A percentile compares a stretch with the other conserved stretches of the same genome.
Conservation (phyloP, 257 asterid genomes). For the Nicotiana tabacum region DNA sequence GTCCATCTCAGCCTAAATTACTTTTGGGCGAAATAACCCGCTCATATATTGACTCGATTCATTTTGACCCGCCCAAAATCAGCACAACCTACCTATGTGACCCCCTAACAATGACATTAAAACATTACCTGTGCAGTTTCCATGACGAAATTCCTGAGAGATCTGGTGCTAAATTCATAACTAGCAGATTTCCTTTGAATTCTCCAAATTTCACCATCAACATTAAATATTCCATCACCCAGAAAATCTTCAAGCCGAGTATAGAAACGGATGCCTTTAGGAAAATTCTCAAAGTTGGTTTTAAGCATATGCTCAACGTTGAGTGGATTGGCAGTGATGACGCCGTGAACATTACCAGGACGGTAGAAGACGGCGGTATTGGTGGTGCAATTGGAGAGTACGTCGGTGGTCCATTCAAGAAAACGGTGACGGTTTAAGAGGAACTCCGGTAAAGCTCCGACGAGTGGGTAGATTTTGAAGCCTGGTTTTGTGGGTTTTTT, state of each 20-base stretch:
- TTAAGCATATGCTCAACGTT: slow-evolving; percentile 70
- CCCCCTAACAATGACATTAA: too few relatives aligned
- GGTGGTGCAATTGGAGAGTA: slow-evolving; percentile 48
- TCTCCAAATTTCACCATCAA: slow-evolving; percentile 64
- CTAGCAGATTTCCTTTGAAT: slow-evolving; percentile 83
- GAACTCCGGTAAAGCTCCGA: slow-evolving; percentile 73
- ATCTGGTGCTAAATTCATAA: slow-evolving; percentile 77
- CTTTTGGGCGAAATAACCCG: too few relatives aligned
- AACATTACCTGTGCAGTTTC: slow-evolving; percentile 38
- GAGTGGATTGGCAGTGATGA: slow-evolving; percentile 66
- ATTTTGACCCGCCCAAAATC: too few relatives aligned
- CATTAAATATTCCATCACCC: slow-evolving; percentile 73
- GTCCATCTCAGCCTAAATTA: too few relatives aligned
- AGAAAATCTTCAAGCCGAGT: slow-evolving; percentile 60
- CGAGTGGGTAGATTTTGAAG: slow-evolving; percentile 50
- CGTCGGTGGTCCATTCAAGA: slow-evolving; percentile 67
- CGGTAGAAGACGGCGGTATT: slow-evolving; percentile 66
- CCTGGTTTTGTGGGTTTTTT: slow-evolving; percentile 23
- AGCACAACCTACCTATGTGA: too few relatives aligned
- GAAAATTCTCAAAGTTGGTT: slow-evolving; percentile 66
- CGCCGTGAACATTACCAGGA: slow-evolving; percentile 66
- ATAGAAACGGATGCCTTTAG: slow-evolving; percentile 62
- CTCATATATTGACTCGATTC: too few relatives aligned
- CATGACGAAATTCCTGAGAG: slow-evolving; percentile 68
- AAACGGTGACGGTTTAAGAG: slow-evolving; percentile 78